These are phyloP conservation scores for Chaetomium sp. DNA, from an alignment of 2,329 filamentous ascomycete species.

Conservation along the genomic window DNA sequence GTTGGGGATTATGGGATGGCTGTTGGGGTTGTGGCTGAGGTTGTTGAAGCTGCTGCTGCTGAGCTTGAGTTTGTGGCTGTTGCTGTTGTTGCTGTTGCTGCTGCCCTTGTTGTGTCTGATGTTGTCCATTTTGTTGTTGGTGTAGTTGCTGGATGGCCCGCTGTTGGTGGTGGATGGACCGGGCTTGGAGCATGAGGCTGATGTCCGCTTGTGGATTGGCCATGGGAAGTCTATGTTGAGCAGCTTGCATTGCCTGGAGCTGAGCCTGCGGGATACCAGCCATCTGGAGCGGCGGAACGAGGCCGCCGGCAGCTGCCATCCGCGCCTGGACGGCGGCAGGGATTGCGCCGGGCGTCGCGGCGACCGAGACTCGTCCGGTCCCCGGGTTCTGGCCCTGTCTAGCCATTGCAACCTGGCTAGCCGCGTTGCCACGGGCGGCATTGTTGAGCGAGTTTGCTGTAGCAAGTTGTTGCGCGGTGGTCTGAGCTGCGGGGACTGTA, in stretches of 20 bases:
- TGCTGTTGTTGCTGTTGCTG: constrained; percentile 16
- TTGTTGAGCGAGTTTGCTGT: constrained; percentile 27
- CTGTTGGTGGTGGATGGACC: constrained; percentile 61
- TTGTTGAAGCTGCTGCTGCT: constrained; percentile 42
- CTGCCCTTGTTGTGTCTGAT: background rate
- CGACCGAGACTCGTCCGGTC: constrained; percentile 46
- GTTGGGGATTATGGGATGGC: constrained; percentile 14
- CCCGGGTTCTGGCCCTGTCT: constrained; percentile 34
- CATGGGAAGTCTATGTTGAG: constrained; percentile 55
- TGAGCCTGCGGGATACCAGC: constrained; percentile 63
- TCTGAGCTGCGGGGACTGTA: constrained; percentile 31
- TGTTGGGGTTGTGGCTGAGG: constrained; percentile 26
- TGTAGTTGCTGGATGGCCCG: constrained; percentile 33
- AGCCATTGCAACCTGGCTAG: constrained; percentile 40
- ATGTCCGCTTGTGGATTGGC: constrained; percentile 42
- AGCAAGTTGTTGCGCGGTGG: constrained; percentile 25
- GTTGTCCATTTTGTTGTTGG: constrained; percentile 16
- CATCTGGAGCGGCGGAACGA: constrained; percentile 51
- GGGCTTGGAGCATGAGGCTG: constrained; percentile 55
- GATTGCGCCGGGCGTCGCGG: constrained; percentile 47
- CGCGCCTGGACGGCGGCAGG: constrained; percentile 41
- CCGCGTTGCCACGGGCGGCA: constrained; percentile 37
- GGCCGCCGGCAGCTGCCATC: constrained; percentile 40
- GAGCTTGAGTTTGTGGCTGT: constrained; percentile 43
- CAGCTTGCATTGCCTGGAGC: constrained; percentile 51